Conservation (phyloP, 2,329 filamentous ascomycete species). For the Clathrospora elynae region DNA sequence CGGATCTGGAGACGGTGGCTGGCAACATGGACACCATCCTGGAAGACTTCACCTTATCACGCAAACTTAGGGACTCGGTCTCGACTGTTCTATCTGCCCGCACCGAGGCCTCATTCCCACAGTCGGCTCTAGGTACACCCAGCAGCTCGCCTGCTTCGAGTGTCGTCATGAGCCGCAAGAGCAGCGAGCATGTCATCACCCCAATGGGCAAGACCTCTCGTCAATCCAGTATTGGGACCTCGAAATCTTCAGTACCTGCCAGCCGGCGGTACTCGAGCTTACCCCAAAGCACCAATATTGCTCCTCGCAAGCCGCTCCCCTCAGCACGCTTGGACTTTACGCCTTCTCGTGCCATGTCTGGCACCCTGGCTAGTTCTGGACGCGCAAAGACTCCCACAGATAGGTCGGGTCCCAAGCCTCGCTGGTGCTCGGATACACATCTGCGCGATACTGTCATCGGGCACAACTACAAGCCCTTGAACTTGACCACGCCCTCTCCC, state of each 20-base stretch:
- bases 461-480: constrained; percentile 47
- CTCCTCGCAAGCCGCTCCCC: constrained; percentile 29
- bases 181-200: constrained; percentile 54
- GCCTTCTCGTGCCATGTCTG: constrained; percentile 33
- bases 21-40: constrained; percentile 74
- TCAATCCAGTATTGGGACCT: constrained; percentile 53
- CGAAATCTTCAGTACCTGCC: constrained; percentile 48
- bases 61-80: constrained; percentile 87
- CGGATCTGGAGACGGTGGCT: constrained; percentile 75
- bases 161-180: constrained; percentile 60
- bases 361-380: constrained; percentile 31
- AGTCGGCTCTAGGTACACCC: constrained; percentile 68
- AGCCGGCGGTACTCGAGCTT: constrained; percentile 57
- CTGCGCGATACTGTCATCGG: constrained; percentile 47
- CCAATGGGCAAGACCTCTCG: constrained; percentile 56
- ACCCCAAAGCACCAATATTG: constrained; percentile 41
- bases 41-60: constrained; percentile 70
- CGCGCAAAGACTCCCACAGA: constrained; percentile 39
- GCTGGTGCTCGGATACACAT: constrained; percentile 49
- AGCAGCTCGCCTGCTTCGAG: constrained; percentile 70
- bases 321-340: constrained; percentile 26
- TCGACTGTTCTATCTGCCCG: constrained; percentile 78
- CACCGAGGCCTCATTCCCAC: constrained; percentile 73
- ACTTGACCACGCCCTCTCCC: constrained; percentile 43
- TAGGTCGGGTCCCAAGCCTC: constrained; percentile 39